phyloP scores from a whole-genome alignment of 2,329 filamentous ascomycete genomes.

The Waltergamsia citrina region DNA sequence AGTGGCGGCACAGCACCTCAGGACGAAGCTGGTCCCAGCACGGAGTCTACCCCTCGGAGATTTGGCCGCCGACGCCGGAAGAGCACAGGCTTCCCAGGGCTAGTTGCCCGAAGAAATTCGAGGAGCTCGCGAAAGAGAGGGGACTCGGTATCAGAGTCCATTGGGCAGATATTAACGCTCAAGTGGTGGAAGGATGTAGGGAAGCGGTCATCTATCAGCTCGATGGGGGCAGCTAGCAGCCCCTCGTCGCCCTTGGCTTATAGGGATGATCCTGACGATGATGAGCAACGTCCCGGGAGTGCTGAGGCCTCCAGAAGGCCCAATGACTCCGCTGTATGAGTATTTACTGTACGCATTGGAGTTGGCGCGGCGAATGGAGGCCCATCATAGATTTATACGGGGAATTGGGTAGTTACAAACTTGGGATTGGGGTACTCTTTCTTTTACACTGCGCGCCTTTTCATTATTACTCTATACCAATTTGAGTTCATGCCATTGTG shows the following conservation, averaged over 20 bases:
- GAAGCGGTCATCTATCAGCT: slow-evolving; percentile 7
- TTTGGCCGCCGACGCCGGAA: slow-evolving; percentile 37
- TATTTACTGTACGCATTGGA: slow-evolving; percentile 6
- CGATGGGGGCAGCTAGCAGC: background rate
- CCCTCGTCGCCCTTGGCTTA: slow-evolving; percentile 6
- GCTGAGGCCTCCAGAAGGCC: slow-evolving; percentile 7
- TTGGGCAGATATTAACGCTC: slow-evolving; percentile 43
- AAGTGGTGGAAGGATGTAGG: slow-evolving; percentile 38
- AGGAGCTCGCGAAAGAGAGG: slow-evolving; percentile 27
- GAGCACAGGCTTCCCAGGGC: slow-evolving; percentile 53
- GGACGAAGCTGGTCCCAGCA: slow-evolving; percentile 18
- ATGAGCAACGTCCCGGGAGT: slow-evolving; percentile 6
- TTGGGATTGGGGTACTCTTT: slow-evolving; percentile 4
- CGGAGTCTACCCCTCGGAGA: slow-evolving; percentile 18
- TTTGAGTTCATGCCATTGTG: slow-evolving; percentile 1
- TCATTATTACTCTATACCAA: background rate
- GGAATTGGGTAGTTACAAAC: slow-evolving; percentile 6
- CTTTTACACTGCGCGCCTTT: background rate
- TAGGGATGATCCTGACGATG: slow-evolving; percentile 11
- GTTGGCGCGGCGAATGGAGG: slow-evolving; percentile 9
- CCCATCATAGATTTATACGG: slow-evolving; percentile 8
- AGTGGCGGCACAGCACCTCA: slow-evolving; percentile 17
- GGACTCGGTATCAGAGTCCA: slow-evolving; percentile 36
- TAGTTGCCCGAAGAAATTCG: slow-evolving; percentile 40
- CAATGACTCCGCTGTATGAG: slow-evolving; percentile 23